Percentiles rank a stretch among this genome's conserved stretches.
Conservation (phyloP, 2,329 filamentous ascomycete genomes). For the Monosporascus sp. region DNA sequence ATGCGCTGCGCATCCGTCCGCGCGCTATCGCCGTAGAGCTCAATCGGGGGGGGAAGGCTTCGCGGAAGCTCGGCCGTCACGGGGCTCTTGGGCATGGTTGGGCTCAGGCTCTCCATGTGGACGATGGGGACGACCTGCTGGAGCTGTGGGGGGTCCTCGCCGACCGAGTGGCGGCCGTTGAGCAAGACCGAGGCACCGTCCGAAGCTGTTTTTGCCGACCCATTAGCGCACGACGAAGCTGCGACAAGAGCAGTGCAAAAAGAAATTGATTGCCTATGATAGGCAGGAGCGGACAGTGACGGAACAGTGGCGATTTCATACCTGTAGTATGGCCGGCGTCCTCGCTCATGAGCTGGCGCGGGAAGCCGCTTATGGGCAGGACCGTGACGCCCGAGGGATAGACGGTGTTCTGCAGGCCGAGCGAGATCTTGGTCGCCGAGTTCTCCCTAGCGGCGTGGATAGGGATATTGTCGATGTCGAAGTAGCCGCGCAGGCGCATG, state of each 20-base stretch:
- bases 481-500: conserved; percentile 26
- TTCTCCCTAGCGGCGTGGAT: conserved; percentile 18
- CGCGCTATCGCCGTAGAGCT: not conserved
- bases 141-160: not conserved
- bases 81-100: not conserved
- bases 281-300: not conserved
- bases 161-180: not conserved
- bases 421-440: conserved; percentile 21
- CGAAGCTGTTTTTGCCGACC: not conserved
- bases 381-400: conserved; percentile 20
- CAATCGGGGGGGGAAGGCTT: not conserved
- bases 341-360: conserved; percentile 24
- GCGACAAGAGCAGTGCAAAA: too few relatives aligned
- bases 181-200: not conserved
- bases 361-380: conserved; percentile 27
- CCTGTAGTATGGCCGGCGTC: conserved; percentile 11
- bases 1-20: not conserved
- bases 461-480: conserved; percentile 21
- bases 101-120: not conserved
- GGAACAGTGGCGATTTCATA: not conserved
- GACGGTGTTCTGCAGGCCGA: conserved; percentile 17
- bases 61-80: not conserved
- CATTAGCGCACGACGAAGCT: too few relatives aligned
- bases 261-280: not conserved
- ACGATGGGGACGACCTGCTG: not conserved